phyloP scores from a whole-genome alignment of 305 asterid species.

The Coffea humblotiana region DNA sequence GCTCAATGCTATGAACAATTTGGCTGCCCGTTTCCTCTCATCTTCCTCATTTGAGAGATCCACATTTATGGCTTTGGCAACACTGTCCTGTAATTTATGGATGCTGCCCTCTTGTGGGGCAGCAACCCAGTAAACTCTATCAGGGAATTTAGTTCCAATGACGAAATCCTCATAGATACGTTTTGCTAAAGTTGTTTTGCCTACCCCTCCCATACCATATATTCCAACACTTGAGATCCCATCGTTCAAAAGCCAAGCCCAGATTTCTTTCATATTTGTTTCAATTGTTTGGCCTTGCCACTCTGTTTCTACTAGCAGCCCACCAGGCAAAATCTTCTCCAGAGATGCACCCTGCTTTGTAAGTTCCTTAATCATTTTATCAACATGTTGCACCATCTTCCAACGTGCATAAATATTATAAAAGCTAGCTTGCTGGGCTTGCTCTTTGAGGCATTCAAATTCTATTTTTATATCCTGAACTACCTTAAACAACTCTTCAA shows the following conservation, averaged over 20 bases:
- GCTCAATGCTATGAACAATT: conserved; percentile 8
- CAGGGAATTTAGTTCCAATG: conserved; percentile 3
- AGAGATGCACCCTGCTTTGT: conserved; percentile 11
- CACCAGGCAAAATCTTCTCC: background rate
- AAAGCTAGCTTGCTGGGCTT: background rate
- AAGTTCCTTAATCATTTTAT: conserved; percentile 14
- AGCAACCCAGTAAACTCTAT: conserved; percentile 20
- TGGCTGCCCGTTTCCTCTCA: conserved; percentile 11
- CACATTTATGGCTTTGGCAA: conserved; percentile 4
- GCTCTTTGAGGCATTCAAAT: background rate
- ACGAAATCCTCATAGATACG: conserved; percentile 17
- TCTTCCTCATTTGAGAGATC: conserved; percentile 16
- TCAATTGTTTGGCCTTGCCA: conserved; percentile 16
- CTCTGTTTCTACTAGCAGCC: conserved; percentile 7
- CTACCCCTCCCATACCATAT: conserved; percentile 20
- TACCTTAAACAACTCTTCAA: conserved; percentile 6
- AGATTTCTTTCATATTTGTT: background rate
- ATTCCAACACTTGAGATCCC: conserved; percentile 7
- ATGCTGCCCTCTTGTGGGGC: conserved; percentile 21
- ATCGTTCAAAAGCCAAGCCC: background rate
- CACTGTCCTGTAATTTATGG: conserved; percentile 11
- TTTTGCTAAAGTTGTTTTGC: conserved; percentile 23
- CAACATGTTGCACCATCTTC: background rate
- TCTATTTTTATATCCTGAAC: background rate
- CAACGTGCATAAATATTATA: too few relatives aligned